phyloP scores from a whole-genome alignment of 192 early-diverging fungal species.

The Lunasporangiospora selenospora region DNA sequence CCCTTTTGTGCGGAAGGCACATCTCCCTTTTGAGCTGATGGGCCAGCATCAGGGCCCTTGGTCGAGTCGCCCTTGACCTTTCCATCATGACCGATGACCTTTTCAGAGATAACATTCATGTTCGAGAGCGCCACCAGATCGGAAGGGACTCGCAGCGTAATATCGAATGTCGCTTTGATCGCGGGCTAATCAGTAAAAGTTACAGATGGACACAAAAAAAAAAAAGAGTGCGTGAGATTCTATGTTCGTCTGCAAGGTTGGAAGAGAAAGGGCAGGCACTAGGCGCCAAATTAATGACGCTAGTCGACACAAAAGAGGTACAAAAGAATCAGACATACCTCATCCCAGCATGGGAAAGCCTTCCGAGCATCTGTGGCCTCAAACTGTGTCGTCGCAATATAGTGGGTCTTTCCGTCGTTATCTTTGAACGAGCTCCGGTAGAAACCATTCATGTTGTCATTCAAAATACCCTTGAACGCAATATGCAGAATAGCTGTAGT shows the following conservation, averaged over 20 bases:
- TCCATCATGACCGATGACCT: constrained; percentile 53
- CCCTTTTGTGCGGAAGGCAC: no score
- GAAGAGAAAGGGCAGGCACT: no score
- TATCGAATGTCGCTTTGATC: constrained; percentile 94
- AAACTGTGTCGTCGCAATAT: constrained; percentile 95
- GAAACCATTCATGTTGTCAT: constrained; percentile 94
- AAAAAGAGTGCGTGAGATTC: no score
- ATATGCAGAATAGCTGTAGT: constrained; percentile 61
- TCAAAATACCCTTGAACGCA: constrained; percentile 70
- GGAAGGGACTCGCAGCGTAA: constrained; percentile 80
- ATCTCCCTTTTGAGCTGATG: no score
- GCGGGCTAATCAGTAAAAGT: constrained; percentile 60
- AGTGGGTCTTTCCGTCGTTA: constrained; percentile 53
- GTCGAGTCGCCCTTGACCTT: constrained; percentile 47
- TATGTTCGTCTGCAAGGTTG: no score
- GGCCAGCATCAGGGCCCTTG: constrained; percentile 18
- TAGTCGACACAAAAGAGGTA: not conserved
- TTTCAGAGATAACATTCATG: constrained; percentile 84
- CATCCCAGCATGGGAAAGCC: constrained; percentile 98
- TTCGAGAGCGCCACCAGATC: constrained; percentile 89
- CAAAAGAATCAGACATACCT: constrained; percentile 47
- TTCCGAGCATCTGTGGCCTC: constrained; percentile 91
- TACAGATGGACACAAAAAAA: not conserved
- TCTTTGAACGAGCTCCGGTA: constrained; percentile 80
- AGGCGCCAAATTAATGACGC: not conserved